Evolutionary conservation across 2,329 filamentous ascomycete genomes (phyloP), one percentile per base, ranked within the genome.

Genomic region (Hymenoscyphus linearis): DNA sequence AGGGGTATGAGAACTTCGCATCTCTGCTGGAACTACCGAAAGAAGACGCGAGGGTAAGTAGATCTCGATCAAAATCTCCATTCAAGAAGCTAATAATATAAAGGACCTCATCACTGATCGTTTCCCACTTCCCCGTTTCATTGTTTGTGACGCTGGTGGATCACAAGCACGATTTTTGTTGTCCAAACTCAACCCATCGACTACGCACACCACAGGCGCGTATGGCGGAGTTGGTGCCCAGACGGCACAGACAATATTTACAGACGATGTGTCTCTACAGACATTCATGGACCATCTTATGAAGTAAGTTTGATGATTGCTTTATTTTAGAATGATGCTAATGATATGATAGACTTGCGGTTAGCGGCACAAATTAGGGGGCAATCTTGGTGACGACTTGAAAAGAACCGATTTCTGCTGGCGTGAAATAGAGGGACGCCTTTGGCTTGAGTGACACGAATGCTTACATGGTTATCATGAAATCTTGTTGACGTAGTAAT

Each of bases 251-350:
- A 99, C 95, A 4, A 99, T 99, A 70, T 99, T 99, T 78, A 99
- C 95, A 0, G 95, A 99, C 72, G 95, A 99, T 75, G 95, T 99
- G 59, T 97, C 92, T 59, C 79, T 99, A 73, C 93, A 98, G 77
- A 98, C 93, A 1, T 99, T 99, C 74, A 99, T 99, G 95, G 95
- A 99, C 72, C 93, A 98, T 78, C 80, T 99, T 74, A 99, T 99
- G 95, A 99, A 99, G 91, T 93, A 81, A 77, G 88, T 82, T 61
- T 16, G 44, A 10, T 14, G 4, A 22, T 3, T 12, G 2, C 14
- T 50, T 47, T 50, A 9, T 25, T 25, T 27, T 26, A 31, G 31
- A 40, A 3, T 27, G 22, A 57, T 18, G 37, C 64, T 68, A 60
- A 69, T 57, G 7, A 62, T 35, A 58, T 18, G 16, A 26, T 56